Evolutionary conservation across 2,329 filamentous ascomycete species (phyloP).

Genomic region (Monosporascus sp.): DNA sequence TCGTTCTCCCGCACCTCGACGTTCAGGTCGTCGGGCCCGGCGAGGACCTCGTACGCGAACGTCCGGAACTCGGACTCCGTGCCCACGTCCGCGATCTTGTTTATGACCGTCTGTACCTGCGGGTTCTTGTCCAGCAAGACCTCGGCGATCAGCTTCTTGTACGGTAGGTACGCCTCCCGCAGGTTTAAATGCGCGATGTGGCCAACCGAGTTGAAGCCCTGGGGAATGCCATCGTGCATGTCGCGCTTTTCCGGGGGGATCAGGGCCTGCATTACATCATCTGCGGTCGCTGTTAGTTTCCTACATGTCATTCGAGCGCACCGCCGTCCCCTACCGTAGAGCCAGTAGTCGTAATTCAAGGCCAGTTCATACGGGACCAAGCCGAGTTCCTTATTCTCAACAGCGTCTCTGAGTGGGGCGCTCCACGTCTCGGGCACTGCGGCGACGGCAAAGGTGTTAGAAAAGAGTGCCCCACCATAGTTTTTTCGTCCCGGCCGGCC

Average conservation of each 20-base stretch:
- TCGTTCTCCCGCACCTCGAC: constrained; percentile 77
- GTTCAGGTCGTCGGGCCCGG: constrained; percentile 72
- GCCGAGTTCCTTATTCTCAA: constrained; percentile 61
- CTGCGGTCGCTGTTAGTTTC: constrained; percentile 31
- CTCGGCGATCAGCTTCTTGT: constrained; percentile 79
- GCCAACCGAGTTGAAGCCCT: constrained; percentile 82
- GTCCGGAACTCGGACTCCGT: constrained; percentile 82
- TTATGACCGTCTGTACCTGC: constrained; percentile 81
- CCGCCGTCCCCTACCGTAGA: constrained; percentile 53
- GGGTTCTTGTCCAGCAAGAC: constrained; percentile 88
- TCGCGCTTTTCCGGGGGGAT: constrained; percentile 74
- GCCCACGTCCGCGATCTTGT: constrained; percentile 88
- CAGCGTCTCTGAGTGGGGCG: constrained; percentile 59
- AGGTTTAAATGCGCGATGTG: constrained; percentile 94
- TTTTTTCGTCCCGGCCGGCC: background rate
- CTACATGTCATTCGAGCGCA: background rate
- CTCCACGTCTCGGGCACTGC: constrained; percentile 73
- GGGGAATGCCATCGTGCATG: constrained; percentile 67
- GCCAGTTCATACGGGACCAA: constrained; percentile 71
- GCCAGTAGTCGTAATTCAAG: constrained; percentile 83
- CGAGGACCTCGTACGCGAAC: constrained; percentile 86
- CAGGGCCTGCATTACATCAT: constrained; percentile 77
- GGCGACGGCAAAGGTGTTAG: background rate
- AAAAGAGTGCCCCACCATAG: background rate
- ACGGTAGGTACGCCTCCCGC: constrained; percentile 73